Conservation (phyloP, 371 early-diverging fungal species). For the Phascolomyces articulosus region DNA sequence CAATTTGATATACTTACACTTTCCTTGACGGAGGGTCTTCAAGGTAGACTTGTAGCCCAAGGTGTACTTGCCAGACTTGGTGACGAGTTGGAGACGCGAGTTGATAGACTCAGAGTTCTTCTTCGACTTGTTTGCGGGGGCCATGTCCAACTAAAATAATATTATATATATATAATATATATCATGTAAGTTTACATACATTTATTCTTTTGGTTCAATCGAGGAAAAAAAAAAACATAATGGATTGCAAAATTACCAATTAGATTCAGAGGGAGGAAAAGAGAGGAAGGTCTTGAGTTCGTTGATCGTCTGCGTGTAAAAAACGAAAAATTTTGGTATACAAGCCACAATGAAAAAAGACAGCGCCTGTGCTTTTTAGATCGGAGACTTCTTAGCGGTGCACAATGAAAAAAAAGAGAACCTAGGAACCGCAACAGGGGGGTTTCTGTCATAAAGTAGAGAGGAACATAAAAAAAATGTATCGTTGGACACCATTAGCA, state of each 20-base stretch:
- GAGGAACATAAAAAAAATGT: not conserved
- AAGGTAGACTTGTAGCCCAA: constrained; percentile 98
- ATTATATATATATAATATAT: too few relatives aligned
- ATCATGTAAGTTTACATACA: not conserved
- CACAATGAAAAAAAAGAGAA: too few relatives aligned
- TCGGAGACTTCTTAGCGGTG: too few relatives aligned
- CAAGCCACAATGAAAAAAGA: not conserved
- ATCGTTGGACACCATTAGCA: not conserved
- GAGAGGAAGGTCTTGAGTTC: not conserved
- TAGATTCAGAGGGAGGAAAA: not conserved
- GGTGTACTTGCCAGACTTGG: constrained; percentile 98
- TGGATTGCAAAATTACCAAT: constrained; percentile 3
- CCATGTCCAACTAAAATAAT: constrained; percentile 32
- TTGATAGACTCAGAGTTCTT: constrained; percentile 94
- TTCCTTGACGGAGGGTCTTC: constrained; percentile 96
- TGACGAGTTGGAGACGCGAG: constrained; percentile 97
- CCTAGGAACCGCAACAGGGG: too few relatives aligned
- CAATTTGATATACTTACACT: constrained; percentile 69
- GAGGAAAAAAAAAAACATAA: too few relatives aligned
- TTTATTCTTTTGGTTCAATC: too few relatives aligned
- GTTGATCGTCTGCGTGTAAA: not conserved
- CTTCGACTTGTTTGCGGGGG: constrained; percentile 69
- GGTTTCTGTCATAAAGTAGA: too few relatives aligned
- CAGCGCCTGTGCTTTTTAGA: too few relatives aligned
- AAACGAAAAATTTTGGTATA: not conserved